These are phyloP conservation scores for Erysimum cheiri DNA, from an alignment of 441 rosid genomes.

Conservation along the genomic window DNA sequence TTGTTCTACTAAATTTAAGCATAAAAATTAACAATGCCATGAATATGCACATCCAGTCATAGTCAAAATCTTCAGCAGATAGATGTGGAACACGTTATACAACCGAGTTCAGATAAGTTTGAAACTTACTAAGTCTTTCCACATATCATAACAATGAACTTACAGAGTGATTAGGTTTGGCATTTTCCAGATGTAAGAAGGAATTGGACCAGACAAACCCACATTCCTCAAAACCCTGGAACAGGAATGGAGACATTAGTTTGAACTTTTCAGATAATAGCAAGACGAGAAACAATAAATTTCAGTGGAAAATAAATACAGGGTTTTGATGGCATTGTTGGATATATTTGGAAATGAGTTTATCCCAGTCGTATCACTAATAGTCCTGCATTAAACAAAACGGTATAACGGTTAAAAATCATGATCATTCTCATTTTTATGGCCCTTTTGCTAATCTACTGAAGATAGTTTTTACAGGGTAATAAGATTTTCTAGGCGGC, in stretches of 20 bases:
- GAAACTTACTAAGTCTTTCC: constrained; percentile 23
- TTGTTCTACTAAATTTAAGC: neutral
- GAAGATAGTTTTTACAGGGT: constrained; percentile 3
- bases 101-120: neutral
- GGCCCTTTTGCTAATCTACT: neutral
- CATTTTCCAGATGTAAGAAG: constrained; percentile 35
- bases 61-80: neutral
- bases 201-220: constrained; percentile 31
- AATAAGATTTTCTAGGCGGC: constrained; percentile 19
- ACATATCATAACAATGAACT: no score
- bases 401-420: no score
- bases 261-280: neutral
- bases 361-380: constrained; percentile 34
- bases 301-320: constrained; percentile 9
- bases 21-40: no score
- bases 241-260: neutral
- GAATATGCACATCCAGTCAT: no score
- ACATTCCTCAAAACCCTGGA: constrained; percentile 41
- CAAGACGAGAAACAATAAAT: no score
- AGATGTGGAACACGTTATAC: neutral
- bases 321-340: neutral
- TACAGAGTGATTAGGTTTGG: no score
- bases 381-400: constrained; percentile 30
- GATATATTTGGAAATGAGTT: constrained; percentile 32
- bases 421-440: neutral